Conservation (phyloP, 768 basidiomycete genomes). For the Lactarius sanguifluus region DNA sequence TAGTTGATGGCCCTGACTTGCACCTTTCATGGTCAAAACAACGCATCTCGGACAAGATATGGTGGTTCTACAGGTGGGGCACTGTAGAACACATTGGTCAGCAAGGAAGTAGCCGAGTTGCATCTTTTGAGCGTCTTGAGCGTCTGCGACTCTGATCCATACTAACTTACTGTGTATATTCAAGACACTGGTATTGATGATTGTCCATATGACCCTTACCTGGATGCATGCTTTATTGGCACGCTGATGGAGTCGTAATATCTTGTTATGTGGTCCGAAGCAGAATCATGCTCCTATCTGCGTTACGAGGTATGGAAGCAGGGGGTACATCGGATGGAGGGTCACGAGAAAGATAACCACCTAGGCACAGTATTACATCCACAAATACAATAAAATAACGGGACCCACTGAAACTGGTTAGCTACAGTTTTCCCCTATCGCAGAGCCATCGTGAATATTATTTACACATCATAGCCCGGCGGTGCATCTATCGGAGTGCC, state of each 20-base stretch:
- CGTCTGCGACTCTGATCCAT: neutral
- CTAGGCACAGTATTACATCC: slow-evolving; percentile 12
- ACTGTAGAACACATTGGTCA: neutral
- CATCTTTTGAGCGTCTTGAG: neutral
- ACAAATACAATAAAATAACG: neutral
- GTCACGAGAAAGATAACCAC: slow-evolving; percentile 1
- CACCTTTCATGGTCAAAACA: neutral
- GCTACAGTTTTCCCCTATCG: neutral
- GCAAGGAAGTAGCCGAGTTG: neutral
- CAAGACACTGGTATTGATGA: neutral
- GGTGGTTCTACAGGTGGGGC: neutral
- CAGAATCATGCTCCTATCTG: neutral
- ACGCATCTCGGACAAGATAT: no score
- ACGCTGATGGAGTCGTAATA: neutral
- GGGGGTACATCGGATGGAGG: slow-evolving; percentile 1
- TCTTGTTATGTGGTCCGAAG: neutral
- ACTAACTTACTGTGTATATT: slow-evolving; percentile 3
- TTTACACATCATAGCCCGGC: slow-evolving; percentile 34
- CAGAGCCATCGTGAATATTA: slow-evolving; percentile 1
- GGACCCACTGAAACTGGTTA: slow-evolving; percentile 19
- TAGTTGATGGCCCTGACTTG: neutral
- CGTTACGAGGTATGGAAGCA: neutral
- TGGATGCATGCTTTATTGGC: neutral
- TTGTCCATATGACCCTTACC: neutral
- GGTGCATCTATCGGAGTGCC: slow-evolving; percentile 33